phyloP scores from a whole-genome alignment of 2,329 filamentous ascomycete species.

The Leptographium radiaticola region DNA sequence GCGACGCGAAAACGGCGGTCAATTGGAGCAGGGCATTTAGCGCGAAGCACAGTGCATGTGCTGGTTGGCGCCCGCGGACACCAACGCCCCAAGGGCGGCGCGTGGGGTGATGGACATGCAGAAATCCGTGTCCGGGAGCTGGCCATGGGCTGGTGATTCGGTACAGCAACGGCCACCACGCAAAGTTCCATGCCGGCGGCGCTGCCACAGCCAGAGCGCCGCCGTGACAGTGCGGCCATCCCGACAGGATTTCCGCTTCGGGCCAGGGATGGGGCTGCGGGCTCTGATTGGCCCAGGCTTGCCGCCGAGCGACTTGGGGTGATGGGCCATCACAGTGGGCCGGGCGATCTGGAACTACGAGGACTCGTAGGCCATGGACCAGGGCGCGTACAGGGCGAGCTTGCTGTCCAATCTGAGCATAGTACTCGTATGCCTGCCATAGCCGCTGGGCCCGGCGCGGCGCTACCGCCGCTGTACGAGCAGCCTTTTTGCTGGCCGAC shows the following conservation, averaged over 20 bases:
- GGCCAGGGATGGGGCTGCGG: neutral
- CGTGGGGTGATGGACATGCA: neutral
- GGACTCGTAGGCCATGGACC: neutral
- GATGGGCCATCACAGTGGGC: neutral
- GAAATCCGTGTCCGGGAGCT: too few species aligned
- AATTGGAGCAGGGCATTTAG: neutral
- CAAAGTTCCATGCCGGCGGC: too few species aligned
- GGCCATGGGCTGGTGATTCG: too few species aligned
- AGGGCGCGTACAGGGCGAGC: too few species aligned
- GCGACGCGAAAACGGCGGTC: neutral
- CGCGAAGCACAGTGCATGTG: neutral
- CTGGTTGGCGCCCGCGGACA: neutral
- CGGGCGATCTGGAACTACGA: neutral
- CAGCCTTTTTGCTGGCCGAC: neutral
- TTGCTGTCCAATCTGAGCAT: too few species aligned
- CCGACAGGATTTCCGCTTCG: neutral
- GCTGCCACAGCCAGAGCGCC: too few species aligned
- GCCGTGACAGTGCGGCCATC: too few species aligned
- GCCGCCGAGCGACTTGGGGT: neutral
- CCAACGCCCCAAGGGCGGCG: neutral
- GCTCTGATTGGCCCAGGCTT: constrained; percentile 4
- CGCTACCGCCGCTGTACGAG: neutral
- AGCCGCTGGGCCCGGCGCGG: neutral
- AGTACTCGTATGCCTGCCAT: neutral
- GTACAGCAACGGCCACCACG: neutral